Conservation (phyloP, 345 rosid species). For the Cardamine occulta region DNA sequence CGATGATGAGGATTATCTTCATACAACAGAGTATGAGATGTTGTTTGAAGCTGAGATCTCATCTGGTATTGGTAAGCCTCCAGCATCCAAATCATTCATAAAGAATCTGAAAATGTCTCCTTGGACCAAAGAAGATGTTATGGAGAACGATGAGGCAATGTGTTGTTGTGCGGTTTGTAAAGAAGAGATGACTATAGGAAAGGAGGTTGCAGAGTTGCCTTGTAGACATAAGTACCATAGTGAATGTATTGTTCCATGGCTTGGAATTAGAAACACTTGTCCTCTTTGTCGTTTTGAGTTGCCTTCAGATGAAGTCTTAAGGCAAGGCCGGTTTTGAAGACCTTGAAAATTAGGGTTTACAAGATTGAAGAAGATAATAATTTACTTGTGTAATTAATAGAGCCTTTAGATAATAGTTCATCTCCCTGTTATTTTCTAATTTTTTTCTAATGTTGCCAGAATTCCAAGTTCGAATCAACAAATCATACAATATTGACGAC, state of each 20-base stretch:
- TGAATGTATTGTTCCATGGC: conserved; percentile 90
- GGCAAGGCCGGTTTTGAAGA: conserved; percentile 34
- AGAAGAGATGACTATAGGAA: conserved; percentile 74
- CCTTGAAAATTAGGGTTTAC: conserved; percentile 11
- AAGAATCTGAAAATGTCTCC: conserved; percentile 59
- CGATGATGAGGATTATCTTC: conserved; percentile 57
- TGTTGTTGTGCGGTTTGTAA: conserved; percentile 94
- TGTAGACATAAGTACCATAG: conserved; percentile 82
- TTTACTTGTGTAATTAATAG: conserved; percentile 1
- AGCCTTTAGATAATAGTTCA: neutral
- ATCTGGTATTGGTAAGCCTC: conserved; percentile 59
- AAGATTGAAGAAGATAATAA: too few relatives aligned
- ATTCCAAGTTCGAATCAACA: too few relatives aligned
- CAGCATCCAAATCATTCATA: conserved; percentile 69
- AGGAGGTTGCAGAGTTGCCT: conserved; percentile 72
- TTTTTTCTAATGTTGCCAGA: too few relatives aligned
- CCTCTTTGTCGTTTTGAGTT: conserved; percentile 92
- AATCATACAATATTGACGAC: too few relatives aligned
- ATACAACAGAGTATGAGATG: conserved; percentile 71
- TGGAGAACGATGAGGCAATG: conserved; percentile 40
- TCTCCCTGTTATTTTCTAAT: too few relatives aligned
- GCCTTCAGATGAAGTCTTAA: conserved; percentile 67
- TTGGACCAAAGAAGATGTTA: conserved; percentile 57
- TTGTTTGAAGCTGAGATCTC: conserved; percentile 73
- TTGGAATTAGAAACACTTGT: conserved; percentile 81